These are phyloP conservation scores for Austroboletus novae-zelandiae DNA, from an alignment of 1,284 basidiomycete genomes.

Conservation along the genomic window DNA sequence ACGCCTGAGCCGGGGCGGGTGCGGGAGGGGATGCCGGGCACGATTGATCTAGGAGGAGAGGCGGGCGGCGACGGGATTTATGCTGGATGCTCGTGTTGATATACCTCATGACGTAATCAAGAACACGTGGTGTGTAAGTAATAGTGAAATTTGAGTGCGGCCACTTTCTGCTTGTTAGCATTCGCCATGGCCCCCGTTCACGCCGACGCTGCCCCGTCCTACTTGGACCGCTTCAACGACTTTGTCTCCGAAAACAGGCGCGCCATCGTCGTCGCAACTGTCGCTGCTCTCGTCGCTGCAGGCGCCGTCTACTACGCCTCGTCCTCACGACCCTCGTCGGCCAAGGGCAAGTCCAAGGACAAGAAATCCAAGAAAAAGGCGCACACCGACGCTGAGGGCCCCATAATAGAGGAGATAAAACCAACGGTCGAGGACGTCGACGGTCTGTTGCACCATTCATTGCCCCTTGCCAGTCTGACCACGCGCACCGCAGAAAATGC, in stretches of 20 bases:
- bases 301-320: constrained; percentile 77
- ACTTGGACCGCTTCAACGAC: constrained; percentile 62
- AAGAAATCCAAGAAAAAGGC: constrained; percentile 59
- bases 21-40: constrained; percentile 37
- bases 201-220: constrained; percentile 35
- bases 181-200: constrained; percentile 21
- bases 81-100: constrained; percentile 20
- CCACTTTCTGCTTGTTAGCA: neutral
- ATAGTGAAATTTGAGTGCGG: constrained; percentile 6
- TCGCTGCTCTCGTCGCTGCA: constrained; percentile 70
- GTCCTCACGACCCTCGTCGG: constrained; percentile 34
- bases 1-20: constrained; percentile 14
- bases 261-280: constrained; percentile 63
- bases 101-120: constrained; percentile 24
- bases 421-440: constrained; percentile 40
- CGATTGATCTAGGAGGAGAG: constrained; percentile 25
- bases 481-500: constrained; percentile 29
- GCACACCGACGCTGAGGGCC: constrained; percentile 55
- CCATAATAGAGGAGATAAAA: constrained; percentile 71
- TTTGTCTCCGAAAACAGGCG: constrained; percentile 77
- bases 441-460: constrained; percentile 26
- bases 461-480: constrained; percentile 2
- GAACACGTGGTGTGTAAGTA: constrained; percentile 10
- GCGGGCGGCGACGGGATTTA: neutral
- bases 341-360: constrained; percentile 52